Percentiles rank a stretch among this genome's conserved stretches.
These are phyloP conservation scores for Jasminum sambac DNA, from an alignment of 257 asterid species.

Conservation along the genomic window DNA sequence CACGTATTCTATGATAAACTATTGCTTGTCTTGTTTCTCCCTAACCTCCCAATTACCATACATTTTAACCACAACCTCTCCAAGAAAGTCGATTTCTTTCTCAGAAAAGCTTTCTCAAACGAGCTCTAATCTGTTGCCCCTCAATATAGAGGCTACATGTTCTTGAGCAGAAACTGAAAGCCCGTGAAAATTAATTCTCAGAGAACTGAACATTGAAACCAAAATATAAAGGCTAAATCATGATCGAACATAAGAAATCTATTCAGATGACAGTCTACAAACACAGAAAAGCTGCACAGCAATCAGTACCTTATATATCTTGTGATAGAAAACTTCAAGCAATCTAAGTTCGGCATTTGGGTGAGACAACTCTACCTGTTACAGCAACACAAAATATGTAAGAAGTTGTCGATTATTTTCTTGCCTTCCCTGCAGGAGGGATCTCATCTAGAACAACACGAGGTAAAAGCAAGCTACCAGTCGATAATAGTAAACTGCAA, in stretches of 20 bases:
- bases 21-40: no score
- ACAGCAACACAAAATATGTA: slow-evolving; percentile 16
- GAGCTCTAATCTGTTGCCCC: not conserved
- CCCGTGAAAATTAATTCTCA: not conserved
- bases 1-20: no score
- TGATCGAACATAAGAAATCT: slow-evolving; percentile 13
- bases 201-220: not conserved
- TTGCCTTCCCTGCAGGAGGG: not conserved
- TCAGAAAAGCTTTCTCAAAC: no score
- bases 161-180: not conserved
- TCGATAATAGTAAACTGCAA: not conserved
- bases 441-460: not conserved
- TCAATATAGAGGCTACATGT: not conserved
- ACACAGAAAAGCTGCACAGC: slow-evolving; percentile 7
- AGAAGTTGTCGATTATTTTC: slow-evolving; percentile 12
- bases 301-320: slow-evolving; percentile 59
- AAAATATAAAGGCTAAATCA: not conserved
- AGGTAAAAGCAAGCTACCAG: not conserved
- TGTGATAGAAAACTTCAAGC: slow-evolving; percentile 69
- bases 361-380: slow-evolving; percentile 63
- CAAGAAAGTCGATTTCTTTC: no score
- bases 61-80: no score
- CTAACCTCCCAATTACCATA: no score
- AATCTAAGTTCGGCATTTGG: slow-evolving; percentile 66
- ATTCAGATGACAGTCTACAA: slow-evolving; percentile 3